phyloP scores from a whole-genome alignment of 2,329 filamentous ascomycete species.

The Penicillium brevicompactum region DNA sequence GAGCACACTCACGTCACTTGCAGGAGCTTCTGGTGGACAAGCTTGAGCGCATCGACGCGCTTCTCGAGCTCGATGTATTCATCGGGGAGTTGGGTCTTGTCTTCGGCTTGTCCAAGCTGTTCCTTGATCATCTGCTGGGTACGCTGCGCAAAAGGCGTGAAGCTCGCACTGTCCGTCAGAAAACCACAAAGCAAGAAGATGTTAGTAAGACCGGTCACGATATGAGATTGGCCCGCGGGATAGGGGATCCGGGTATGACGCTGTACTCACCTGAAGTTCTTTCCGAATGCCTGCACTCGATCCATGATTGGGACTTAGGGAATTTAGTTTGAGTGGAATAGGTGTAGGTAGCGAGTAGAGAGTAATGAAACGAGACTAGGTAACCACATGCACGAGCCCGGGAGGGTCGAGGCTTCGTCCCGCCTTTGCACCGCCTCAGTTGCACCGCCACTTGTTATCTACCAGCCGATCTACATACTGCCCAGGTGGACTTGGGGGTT shows the following conservation, averaged over 20 bases:
- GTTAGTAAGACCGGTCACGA: slow-evolving; percentile 34
- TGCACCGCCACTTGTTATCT: slow-evolving; percentile 31
- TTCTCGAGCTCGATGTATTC: slow-evolving; percentile 99
- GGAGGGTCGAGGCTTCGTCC: slow-evolving; percentile 18
- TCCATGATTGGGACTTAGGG: slow-evolving; percentile 56
- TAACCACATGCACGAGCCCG: slow-evolving; percentile 12
- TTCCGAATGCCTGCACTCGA: slow-evolving; percentile 69
- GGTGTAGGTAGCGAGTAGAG: slow-evolving; percentile 2
- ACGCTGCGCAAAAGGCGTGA: slow-evolving; percentile 89
- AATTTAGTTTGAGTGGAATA: slow-evolving; percentile 1
- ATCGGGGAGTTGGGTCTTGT: slow-evolving; percentile 96
- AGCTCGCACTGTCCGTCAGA: slow-evolving; percentile 68
- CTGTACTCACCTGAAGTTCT: slow-evolving; percentile 65
- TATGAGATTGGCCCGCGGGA: slow-evolving; percentile 5
- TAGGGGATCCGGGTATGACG: slow-evolving; percentile 11
- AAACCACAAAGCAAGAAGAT: slow-evolving; percentile 42
- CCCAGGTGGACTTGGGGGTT: background rate
- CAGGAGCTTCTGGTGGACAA: slow-evolving; percentile 95
- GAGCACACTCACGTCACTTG: slow-evolving; percentile 77
- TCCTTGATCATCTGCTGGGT: slow-evolving; percentile 98
- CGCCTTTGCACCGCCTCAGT: slow-evolving; percentile 26
- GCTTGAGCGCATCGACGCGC: slow-evolving; percentile 94
- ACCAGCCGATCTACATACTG: slow-evolving; percentile 5
- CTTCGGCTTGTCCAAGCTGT: slow-evolving; percentile 90
- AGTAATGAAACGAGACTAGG: slow-evolving; percentile 10